Conservation (phyloP, 306 rosid genomes). For the Corylus americana region DNA sequence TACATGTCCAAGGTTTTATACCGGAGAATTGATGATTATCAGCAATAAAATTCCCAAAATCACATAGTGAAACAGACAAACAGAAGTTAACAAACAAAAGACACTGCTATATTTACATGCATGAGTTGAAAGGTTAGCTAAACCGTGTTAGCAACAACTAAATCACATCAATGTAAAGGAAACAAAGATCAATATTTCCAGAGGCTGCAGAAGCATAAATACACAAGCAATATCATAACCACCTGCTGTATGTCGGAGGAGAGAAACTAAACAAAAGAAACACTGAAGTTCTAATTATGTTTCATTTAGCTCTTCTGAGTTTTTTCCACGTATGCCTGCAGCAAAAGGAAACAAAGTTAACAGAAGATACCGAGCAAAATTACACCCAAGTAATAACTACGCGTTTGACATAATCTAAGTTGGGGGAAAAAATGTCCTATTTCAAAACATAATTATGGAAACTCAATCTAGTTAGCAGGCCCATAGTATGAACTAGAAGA, state of each 20-base stretch:
- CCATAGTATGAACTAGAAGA: neutral
- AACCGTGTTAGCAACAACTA: conserved; percentile 30
- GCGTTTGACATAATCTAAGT: neutral
- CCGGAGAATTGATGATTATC: neutral
- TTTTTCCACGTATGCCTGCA: conserved; percentile 84
- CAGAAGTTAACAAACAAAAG: neutral
- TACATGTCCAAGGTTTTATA: neutral
- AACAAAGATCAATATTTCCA: neutral
- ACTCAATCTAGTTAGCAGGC: neutral
- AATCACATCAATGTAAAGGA: conserved; percentile 20
- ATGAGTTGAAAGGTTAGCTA: conserved; percentile 20
- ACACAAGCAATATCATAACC: conserved; percentile 13
- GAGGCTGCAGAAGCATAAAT: conserved; percentile 28
- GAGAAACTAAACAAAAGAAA: conserved; percentile 16
- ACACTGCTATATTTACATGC: conserved; percentile 13
- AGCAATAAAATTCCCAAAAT: conserved; percentile 2
- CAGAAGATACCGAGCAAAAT: neutral
- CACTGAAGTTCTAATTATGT: conserved; percentile 16
- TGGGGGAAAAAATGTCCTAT: neutral
- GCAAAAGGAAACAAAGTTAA: conserved; percentile 19
- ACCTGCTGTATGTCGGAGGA: conserved; percentile 18
- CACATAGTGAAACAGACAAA: neutral
- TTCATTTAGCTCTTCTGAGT: conserved; percentile 59
- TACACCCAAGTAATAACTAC: neutral
- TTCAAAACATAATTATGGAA: neutral